Evolutionary conservation across 176 grass and related monocot genomes (phyloP).

Genomic region (Saccharum spontaneum): DNA sequence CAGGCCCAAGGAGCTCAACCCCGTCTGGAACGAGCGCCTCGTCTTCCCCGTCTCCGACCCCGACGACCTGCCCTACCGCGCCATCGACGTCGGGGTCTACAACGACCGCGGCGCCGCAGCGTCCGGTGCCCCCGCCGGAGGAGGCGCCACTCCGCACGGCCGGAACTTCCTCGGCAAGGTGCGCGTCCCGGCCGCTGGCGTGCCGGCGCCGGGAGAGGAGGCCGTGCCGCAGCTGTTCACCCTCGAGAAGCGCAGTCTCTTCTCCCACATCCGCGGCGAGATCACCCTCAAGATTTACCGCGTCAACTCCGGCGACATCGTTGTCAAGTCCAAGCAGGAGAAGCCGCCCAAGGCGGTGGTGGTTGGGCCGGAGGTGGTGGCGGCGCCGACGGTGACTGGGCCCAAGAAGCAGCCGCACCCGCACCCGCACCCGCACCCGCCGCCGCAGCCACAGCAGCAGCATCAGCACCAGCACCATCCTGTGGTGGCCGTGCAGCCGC

Average conservation of each 20-base stretch:
- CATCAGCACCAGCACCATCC: constrained; percentile 2
- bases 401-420: constrained; percentile 39
- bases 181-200: constrained; percentile 55
- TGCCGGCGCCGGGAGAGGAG: constrained; percentile 69
- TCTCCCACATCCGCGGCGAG: constrained; percentile 91
- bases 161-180: constrained; percentile 95
- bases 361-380: constrained; percentile 40
- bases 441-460: constrained; percentile 10
- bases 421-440: neutral
- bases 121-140: neutral
- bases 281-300: constrained; percentile 93
- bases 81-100: constrained; percentile 81
- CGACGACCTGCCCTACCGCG: constrained; percentile 87
- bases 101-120: constrained; percentile 53
- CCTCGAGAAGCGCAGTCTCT: constrained; percentile 82
- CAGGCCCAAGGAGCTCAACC: constrained; percentile 71
- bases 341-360: constrained; percentile 40
- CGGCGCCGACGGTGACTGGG: constrained; percentile 2
- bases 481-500: constrained; percentile 35
- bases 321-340: constrained; percentile 26
- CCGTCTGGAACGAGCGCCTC: constrained; percentile 90
- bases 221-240: constrained; percentile 78
- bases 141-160: neutral
- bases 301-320: constrained; percentile 33
- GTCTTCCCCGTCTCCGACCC: constrained; percentile 71